Base-by-base conservation (phyloP, 139 green algal genomes). In the Auxenochlorella protothecoides region DNA sequence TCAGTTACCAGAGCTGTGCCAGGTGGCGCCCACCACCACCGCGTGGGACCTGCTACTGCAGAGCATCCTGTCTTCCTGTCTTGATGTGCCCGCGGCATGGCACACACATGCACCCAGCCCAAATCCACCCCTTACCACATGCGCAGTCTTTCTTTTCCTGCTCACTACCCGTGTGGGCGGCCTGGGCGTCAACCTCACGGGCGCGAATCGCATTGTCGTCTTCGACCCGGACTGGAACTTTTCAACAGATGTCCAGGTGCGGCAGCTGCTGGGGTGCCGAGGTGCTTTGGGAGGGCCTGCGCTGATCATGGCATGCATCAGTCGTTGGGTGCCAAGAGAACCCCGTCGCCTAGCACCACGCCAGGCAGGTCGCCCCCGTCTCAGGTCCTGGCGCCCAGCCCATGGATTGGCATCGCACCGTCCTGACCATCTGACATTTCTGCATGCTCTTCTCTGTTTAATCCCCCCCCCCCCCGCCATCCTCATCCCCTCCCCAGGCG, bases 181-280 rank as follows among this genome's bases (percentile, higher is more conserved):
- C n/a, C 82, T 98, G 73, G 94, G 94, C 13, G 87, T 96, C 12
- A 98, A 98, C 86, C 85, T 98, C 10, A 95, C 86, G 10, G 94
- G 90, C 2, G 92, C 95, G n/a, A 82, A 97, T 77, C 84, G 95
- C 4, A 91, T 98, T 56, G 61, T 98, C 66, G 81, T 99, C 55
- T 97, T 91, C 79, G 95, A 99, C 82, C 93, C 95, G 59, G 94
- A 99, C 83, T 99, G 95, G 95, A 98, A 99, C 81, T 94, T 93
- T 0, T 85, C 84, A 55, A 96, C 89, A 10, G 92, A 97, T 76
- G 81, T 89, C 55, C 90, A 95, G 76, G 80, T 72, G 71, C 0
- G 74, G 13, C 5, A 51, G 16, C 5, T 16, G 65, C 44, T 57
- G 65, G 65, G 16, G 12, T 9, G 62, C 62, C 6, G 6, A 11